Evolutionary conservation across 2,329 filamentous ascomycete species (phyloP), one percentile per base, ranked within the genome.

Genomic region (Paecilomyces variotii): DNA sequence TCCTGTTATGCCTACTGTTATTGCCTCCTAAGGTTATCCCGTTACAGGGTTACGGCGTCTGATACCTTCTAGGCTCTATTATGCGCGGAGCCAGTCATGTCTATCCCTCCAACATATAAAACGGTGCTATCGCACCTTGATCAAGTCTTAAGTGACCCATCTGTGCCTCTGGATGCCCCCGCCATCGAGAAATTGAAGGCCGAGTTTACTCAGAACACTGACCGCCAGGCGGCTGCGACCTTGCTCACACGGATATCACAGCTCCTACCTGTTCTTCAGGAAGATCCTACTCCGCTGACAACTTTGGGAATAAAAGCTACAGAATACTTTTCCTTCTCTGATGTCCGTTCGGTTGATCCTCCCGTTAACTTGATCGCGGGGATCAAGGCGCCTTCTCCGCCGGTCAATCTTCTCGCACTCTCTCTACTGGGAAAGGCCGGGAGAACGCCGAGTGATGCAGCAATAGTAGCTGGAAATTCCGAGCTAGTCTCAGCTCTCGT

Each of bases 381-480:
- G 3, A 77, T 87, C 49, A 72, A 70, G 57, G 74, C 77, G 59
- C 79, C 72, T 54, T 82, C 62, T 65, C 76, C 64, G 71, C 79
- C 82, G 0, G 80, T 86, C 67, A 85, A 87, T 62, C 67, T 78
- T 4, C 72, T 86, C 25, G 80, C 82, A 55, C 72, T 87, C 7
- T 77, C 79, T 1, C 68, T 87, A 35, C 70, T 87, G 49, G 75
- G 75, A 35, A 87, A 86, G 65, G 84, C 84, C 2, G 76, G 79
- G 7, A 63, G 71, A 12, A 76, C 73, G 39, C 72, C 78, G 4
- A 78, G 76, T 52, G 81, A 86, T 72, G 81, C 82, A 25, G 83
- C 83, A 24, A 80, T 81, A 54, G 77, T 87, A 30, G 84, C 84
- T 12, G 80, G 80, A 14, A 78, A 82, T 60, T 78, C 81, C 6